Conservation (phyloP, 805 yeast species). For the Tetrapisispora taiwanensis region DNA sequence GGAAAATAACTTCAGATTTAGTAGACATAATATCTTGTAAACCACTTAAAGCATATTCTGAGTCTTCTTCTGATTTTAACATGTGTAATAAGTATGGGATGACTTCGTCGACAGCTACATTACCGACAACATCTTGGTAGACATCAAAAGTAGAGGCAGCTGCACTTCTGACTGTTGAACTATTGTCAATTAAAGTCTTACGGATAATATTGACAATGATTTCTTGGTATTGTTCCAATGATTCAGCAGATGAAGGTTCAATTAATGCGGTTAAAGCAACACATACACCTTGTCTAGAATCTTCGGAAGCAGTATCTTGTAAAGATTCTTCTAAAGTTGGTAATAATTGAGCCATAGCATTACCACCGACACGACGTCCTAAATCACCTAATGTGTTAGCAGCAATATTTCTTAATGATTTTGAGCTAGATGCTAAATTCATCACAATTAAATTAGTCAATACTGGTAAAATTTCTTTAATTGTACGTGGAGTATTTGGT, state of each 20-base stretch:
- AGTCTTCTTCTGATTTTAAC: slow-evolving; percentile 47
- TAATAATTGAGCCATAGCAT: slow-evolving; percentile 70
- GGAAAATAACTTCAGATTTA: slow-evolving; percentile 85
- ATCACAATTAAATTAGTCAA: slow-evolving; percentile 71
- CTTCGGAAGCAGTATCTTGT: slow-evolving; percentile 52
- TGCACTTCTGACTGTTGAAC: slow-evolving; percentile 69
- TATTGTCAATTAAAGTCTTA: slow-evolving; percentile 65
- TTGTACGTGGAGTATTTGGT: slow-evolving; percentile 88
- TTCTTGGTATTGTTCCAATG: slow-evolving; percentile 54
- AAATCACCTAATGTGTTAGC: slow-evolving; percentile 91
- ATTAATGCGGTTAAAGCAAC: slow-evolving; percentile 82
- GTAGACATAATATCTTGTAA: slow-evolving; percentile 86
- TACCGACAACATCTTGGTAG: slow-evolving; percentile 73
- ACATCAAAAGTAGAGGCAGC: slow-evolving; percentile 89
- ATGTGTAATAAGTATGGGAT: slow-evolving; percentile 71
- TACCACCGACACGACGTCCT: slow-evolving; percentile 87
- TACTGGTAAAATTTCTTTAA: slow-evolving; percentile 82
- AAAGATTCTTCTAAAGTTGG: slow-evolving; percentile 73
- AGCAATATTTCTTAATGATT: slow-evolving; percentile 71
- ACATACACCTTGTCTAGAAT: slow-evolving; percentile 92
- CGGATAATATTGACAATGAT: slow-evolving; percentile 66
- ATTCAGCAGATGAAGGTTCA: slow-evolving; percentile 55
- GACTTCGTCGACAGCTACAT: slow-evolving; percentile 76
- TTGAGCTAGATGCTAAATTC: slow-evolving; percentile 74
- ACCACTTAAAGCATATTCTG: slow-evolving; percentile 76